Conservation (phyloP, 2,329 filamentous ascomycete species). For the Scedosporium aurantiacum region DNA sequence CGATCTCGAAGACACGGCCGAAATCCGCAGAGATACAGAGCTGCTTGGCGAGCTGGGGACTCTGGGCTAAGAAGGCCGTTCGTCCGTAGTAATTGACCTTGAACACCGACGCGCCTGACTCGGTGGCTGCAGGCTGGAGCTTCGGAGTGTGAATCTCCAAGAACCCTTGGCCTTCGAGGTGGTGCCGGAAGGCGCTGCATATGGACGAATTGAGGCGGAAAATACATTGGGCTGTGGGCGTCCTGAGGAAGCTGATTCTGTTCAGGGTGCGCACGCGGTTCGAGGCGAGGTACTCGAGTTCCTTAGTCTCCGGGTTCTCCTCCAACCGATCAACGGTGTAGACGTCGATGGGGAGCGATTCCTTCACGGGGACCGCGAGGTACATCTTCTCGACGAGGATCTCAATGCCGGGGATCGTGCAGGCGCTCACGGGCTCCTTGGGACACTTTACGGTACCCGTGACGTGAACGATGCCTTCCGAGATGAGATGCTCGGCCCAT, state of each 20-base stretch:
- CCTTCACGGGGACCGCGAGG: constrained; percentile 38
- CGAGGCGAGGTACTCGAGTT: constrained; percentile 50
- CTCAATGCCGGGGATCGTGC: constrained; percentile 66
- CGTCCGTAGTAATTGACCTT: constrained; percentile 85
- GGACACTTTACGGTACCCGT: constrained; percentile 63
- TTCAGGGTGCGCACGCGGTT: constrained; percentile 62
- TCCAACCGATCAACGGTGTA: constrained; percentile 31
- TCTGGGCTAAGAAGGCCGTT: constrained; percentile 79
- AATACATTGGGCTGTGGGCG: constrained; percentile 75
- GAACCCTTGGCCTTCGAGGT: constrained; percentile 66
- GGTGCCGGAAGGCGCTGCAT: constrained; percentile 66
- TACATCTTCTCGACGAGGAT: constrained; percentile 51
- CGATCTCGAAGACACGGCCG: constrained; percentile 78
- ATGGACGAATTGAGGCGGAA: constrained; percentile 79
- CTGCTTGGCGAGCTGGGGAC: constrained; percentile 85
- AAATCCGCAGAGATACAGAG: constrained; percentile 88
- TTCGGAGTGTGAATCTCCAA: constrained; percentile 93
- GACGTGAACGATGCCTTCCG: constrained; percentile 69
- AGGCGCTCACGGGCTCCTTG: constrained; percentile 62
- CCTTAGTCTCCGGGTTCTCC: constrained; percentile 21
- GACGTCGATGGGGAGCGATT: constrained; percentile 35
- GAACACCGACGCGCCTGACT: constrained; percentile 87
- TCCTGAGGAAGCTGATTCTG: constrained; percentile 73
- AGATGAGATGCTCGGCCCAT: constrained; percentile 74
- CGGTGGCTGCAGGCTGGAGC: constrained; percentile 78